These are phyloP conservation scores for Artemisia princeps DNA, from an alignment of 140 eudicot species.

Conservation along the genomic window DNA sequence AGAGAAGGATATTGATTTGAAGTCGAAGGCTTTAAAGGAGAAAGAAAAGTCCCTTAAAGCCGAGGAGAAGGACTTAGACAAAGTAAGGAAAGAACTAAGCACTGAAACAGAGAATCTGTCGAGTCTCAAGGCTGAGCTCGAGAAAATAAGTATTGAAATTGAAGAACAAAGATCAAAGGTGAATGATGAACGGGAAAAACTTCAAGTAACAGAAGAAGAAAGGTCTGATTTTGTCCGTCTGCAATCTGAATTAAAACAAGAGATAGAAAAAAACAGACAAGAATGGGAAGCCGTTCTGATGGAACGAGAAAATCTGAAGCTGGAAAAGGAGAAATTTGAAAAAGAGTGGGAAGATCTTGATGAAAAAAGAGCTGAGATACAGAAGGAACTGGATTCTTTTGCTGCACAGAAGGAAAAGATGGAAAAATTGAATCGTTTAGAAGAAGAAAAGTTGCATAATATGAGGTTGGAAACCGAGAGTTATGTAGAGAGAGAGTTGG, in stretches of 20 bases:
- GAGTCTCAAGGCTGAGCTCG: conserved; percentile 57
- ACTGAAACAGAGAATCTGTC: conserved; percentile 52
- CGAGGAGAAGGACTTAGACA: conserved; percentile 60
- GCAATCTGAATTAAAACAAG: conserved; percentile 67
- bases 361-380: conserved; percentile 54
- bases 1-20: conserved; percentile 65
- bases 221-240: conserved; percentile 51
- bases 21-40: conserved; percentile 58
- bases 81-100: conserved; percentile 44
- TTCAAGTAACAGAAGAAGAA: conserved; percentile 76
- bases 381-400: conserved; percentile 46
- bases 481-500: conserved; percentile 63
- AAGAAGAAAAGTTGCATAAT: conserved; percentile 67
- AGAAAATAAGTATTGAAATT: conserved; percentile 42
- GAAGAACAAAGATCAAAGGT: conserved; percentile 48
- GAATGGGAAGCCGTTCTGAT: conserved; percentile 52
- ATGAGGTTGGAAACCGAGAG: conserved; percentile 51
- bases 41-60: conserved; percentile 55
- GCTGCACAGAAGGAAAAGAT: conserved; percentile 43
- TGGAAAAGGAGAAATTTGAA: conserved; percentile 76
- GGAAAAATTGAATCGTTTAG: conserved; percentile 53
- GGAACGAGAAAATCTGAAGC: conserved; percentile 71
- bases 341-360: conserved; percentile 95
- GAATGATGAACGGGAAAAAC: conserved; percentile 52
- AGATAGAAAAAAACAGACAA: conserved; percentile 53